These are phyloP conservation scores for Orbilia quercus DNA, from an alignment of 2,329 filamentous ascomycete genomes.

Conservation along the genomic window DNA sequence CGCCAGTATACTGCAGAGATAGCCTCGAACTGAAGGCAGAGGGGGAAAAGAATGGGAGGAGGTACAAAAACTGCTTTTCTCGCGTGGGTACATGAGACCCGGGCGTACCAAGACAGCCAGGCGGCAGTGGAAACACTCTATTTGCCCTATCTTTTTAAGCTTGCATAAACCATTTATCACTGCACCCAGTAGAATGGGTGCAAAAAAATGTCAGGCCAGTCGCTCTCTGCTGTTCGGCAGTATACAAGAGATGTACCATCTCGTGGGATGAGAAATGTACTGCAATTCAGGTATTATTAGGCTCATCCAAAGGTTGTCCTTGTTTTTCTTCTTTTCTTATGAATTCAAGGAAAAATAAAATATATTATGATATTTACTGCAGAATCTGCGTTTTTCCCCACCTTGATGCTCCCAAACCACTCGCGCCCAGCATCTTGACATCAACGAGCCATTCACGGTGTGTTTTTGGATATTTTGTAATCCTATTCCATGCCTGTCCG, in stretches of 20 bases:
- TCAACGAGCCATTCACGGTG: slow-evolving; percentile 45
- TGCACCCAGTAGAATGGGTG: slow-evolving; percentile 49
- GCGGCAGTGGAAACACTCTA: slow-evolving; percentile 56
- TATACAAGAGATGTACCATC: slow-evolving; percentile 40
- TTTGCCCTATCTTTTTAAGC: slow-evolving; percentile 55
- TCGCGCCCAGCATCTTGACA: slow-evolving; percentile 44
- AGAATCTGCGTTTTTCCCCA: slow-evolving; percentile 43
- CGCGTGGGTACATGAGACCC: slow-evolving; percentile 45
- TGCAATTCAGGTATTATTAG: slow-evolving; percentile 54
- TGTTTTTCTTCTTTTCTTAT: too few relatives aligned
- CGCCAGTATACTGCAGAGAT: slow-evolving; percentile 46
- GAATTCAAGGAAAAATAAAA: neutral
- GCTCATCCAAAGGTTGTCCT: slow-evolving; percentile 53
- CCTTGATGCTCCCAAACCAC: slow-evolving; percentile 41
- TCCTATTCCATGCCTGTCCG: too few relatives aligned
- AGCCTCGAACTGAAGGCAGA: slow-evolving; percentile 53
- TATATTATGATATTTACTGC: slow-evolving; percentile 10
- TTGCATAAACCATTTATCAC: slow-evolving; percentile 53
- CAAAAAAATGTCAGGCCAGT: slow-evolving; percentile 39
- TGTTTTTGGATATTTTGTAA: too few relatives aligned
- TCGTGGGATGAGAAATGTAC: slow-evolving; percentile 44
- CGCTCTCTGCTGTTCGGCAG: slow-evolving; percentile 39
- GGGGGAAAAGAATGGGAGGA: too few relatives aligned
- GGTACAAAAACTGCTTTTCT: slow-evolving; percentile 46
- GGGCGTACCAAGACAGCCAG: slow-evolving; percentile 29